phyloP scores from a whole-genome alignment of 2,329 filamentous ascomycete genomes.

The Fusarium protoensiforme region DNA sequence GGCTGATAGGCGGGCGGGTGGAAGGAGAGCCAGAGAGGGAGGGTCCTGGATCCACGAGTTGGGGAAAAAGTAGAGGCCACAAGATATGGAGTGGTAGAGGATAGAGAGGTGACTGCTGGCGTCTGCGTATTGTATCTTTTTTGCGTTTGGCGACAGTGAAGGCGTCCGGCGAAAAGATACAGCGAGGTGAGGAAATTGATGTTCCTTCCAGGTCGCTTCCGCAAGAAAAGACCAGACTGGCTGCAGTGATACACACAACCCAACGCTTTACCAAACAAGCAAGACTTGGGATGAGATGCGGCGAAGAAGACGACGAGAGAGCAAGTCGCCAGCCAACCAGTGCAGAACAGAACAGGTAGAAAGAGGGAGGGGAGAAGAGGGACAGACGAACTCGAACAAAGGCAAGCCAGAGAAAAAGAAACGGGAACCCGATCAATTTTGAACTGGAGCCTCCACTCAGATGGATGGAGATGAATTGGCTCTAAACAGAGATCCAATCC shows the following conservation, averaged over 20 bases:
- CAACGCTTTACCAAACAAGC: background rate
- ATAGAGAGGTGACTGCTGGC: background rate
- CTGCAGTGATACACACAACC: background rate
- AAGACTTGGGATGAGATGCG: background rate
- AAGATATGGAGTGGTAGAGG: slow-evolving; percentile 16
- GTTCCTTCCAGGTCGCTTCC: background rate
- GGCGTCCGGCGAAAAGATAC: slow-evolving; percentile 11
- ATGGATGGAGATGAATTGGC: slow-evolving; percentile 33
- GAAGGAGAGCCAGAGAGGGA: slow-evolving; percentile 12
- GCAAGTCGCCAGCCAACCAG: background rate
- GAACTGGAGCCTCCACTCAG: slow-evolving; percentile 27
- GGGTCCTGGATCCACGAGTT: slow-evolving; percentile 28
- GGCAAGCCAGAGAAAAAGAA: slow-evolving; percentile 29
- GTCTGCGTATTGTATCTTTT: background rate
- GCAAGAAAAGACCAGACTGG: background rate
- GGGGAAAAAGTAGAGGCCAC: slow-evolving; percentile 22
- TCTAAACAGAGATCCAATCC: slow-evolving; percentile 37
- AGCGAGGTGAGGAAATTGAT: slow-evolving; percentile 17
- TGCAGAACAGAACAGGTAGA: background rate
- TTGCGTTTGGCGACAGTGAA: background rate
- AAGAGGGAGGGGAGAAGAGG: slow-evolving; percentile 14
- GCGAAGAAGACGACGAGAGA: background rate
- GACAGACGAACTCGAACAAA: slow-evolving; percentile 18
- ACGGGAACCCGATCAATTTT: slow-evolving; percentile 40
- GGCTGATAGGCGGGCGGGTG: slow-evolving; percentile 20